These are phyloP conservation scores for Amphirosellinia nigrospora DNA, from an alignment of 495 filamentous ascomycete species.

Conservation along the genomic window DNA sequence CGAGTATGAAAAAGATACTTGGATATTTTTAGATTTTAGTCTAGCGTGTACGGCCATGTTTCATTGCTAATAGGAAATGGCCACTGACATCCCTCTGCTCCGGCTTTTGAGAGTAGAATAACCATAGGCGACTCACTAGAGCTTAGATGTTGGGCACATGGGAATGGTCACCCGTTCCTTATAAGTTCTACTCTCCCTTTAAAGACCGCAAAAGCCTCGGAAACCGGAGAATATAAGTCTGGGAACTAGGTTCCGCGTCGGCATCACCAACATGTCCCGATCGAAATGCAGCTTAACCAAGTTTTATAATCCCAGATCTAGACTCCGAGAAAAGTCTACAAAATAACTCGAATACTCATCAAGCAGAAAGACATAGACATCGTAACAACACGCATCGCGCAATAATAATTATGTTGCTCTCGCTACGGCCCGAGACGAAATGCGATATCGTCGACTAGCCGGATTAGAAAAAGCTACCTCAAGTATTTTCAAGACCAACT, in stretches of 20 bases:
- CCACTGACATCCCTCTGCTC: no score
- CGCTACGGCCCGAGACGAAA: conserved; percentile 6
- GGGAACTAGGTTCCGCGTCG: no score
- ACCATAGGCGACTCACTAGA: no score
- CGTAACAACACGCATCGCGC: neutral
- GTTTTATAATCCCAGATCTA: neutral
- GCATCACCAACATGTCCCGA: no score
- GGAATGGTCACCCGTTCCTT: neutral
- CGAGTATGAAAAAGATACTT: no score
- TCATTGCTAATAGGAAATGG: no score
- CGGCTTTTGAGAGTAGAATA: no score
- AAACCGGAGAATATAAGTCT: no score
- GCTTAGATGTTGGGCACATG: no score
- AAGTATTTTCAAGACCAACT: neutral
- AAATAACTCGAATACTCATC: no score
- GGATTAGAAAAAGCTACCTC: neutral
- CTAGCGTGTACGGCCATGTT: neutral
- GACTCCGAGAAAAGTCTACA: neutral
- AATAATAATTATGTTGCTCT: conserved; percentile 7
- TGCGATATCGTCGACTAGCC: neutral
- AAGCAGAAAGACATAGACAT: no score
- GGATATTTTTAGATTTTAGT: neutral
- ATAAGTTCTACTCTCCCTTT: neutral
- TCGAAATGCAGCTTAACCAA: neutral
- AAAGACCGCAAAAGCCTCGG: no score